A percentile compares a stretch with the other conserved stretches of the same genome.
Evolutionary conservation across 2,329 filamentous ascomycete genomes (phyloP).

Genomic region (Scedosporium boydii): DNA sequence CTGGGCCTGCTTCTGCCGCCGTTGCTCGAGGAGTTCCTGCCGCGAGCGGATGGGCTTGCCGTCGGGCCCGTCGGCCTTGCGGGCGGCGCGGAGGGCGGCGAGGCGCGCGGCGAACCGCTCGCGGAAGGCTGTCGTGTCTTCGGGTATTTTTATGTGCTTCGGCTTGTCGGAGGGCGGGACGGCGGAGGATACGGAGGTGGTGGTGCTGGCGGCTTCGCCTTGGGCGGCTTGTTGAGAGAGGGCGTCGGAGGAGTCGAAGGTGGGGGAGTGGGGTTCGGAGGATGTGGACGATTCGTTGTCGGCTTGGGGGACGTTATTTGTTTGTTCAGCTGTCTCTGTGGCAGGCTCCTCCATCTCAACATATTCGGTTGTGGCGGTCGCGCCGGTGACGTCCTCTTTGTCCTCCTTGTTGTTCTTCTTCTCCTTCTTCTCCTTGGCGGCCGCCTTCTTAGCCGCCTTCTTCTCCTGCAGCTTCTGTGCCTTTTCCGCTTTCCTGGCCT

Average conservation of each 20-base stretch:
- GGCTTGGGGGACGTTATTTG: constrained; percentile 20
- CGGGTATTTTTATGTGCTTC: constrained; percentile 57
- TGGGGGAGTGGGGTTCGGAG: constrained; percentile 41
- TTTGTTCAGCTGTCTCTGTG: constrained; percentile 8
- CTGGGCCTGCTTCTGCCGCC: constrained; percentile 78
- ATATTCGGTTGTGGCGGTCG: constrained; percentile 8
- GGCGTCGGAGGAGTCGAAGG: constrained; percentile 44
- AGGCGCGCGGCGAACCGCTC: constrained; percentile 75
- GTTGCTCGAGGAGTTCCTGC: constrained; percentile 83
- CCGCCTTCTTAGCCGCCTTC: constrained; percentile 37
- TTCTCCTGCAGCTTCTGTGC: constrained; percentile 43
- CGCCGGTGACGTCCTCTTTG: not conserved
- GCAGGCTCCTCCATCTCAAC: constrained; percentile 6
- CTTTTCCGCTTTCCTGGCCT: constrained; percentile 15
- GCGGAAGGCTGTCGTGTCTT: constrained; percentile 65
- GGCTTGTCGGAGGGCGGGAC: constrained; percentile 47
- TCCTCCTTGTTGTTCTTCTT: constrained; percentile 17
- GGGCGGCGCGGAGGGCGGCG: constrained; percentile 70
- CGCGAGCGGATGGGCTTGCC: constrained; percentile 76
- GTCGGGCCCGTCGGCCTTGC: constrained; percentile 79
- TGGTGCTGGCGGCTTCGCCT: constrained; percentile 38
- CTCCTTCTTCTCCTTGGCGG: constrained; percentile 28
- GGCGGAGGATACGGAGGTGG: constrained; percentile 62
- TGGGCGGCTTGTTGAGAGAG: constrained; percentile 19
- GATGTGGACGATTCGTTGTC: constrained; percentile 37